Evolutionary conservation across 1,284 basidiomycete species (phyloP).

Genomic region (Puccinia novopanici): DNA sequence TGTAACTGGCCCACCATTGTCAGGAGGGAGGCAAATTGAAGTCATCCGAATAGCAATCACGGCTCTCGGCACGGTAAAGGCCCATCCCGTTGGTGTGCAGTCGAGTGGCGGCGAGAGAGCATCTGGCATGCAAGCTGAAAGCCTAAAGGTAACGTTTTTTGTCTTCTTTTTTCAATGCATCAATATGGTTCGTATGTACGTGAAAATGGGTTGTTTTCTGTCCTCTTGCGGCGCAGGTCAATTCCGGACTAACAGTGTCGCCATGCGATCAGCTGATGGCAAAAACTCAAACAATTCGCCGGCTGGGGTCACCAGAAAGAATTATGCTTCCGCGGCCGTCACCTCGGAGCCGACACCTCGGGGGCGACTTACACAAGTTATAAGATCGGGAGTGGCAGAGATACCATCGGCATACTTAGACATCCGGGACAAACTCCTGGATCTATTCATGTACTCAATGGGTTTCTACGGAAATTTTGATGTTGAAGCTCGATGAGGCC

Average conservation of each 20-base stretch:
- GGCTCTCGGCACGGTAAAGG: constrained; percentile 11
- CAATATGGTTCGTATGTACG: background rate
- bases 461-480: background rate
- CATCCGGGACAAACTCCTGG: background rate
- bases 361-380: background rate
- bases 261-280: background rate
- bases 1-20: no score
- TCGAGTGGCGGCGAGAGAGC: constrained; percentile 1
- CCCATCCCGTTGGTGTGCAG: constrained; percentile 10
- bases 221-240: background rate
- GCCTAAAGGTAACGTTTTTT: no score
- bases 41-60: background rate
- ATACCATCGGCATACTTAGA: background rate
- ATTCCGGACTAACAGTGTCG: background rate
- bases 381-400: background rate
- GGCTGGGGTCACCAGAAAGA: background rate
- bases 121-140: constrained; percentile 9
- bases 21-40: background rate
- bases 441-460: background rate
- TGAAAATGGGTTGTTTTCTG: background rate
- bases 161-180: background rate
- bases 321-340: background rate
- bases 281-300: background rate
- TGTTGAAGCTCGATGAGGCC: background rate
- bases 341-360: background rate